Conservation (phyloP, 805 yeast genomes). For the Cephaloascus albidus region DNA sequence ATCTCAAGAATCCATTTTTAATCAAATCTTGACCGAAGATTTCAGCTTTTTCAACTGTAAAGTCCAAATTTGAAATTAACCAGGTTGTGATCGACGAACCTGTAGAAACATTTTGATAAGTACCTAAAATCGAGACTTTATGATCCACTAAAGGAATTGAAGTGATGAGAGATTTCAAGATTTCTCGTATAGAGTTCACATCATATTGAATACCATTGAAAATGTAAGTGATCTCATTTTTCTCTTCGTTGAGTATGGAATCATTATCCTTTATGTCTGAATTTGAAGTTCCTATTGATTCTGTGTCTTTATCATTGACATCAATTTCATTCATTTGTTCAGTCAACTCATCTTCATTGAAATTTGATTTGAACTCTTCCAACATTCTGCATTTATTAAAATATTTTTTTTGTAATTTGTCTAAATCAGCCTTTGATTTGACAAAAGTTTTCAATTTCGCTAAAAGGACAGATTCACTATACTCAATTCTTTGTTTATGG, state of each 20-base stretch:
- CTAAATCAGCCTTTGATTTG: constrained; percentile 35
- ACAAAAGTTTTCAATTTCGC: constrained; percentile 45
- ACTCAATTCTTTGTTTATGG: constrained; percentile 57
- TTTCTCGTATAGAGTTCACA: constrained; percentile 27
- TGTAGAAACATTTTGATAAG: constrained; percentile 50
- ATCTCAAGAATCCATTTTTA: constrained; percentile 47
- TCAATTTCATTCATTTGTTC: constrained; percentile 17
- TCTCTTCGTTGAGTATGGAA: constrained; percentile 12
- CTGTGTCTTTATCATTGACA: constrained; percentile 3
- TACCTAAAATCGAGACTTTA: constrained; percentile 62
- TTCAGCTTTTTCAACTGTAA: constrained; percentile 54
- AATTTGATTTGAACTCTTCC: constrained; percentile 51
- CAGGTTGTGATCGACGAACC: constrained; percentile 57
- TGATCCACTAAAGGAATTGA: constrained; percentile 45
- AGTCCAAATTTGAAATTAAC: constrained; percentile 39
- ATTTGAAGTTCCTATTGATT: constrained; percentile 4
- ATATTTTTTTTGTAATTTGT: constrained; percentile 54
- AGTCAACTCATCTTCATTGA: constrained; percentile 31
- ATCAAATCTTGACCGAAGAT: constrained; percentile 65
- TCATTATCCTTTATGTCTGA: constrained; percentile 8
- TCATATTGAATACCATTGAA: constrained; percentile 25
- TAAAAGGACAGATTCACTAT: constrained; percentile 44
- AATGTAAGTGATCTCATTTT: constrained; percentile 11
- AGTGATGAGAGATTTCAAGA: constrained; percentile 30
- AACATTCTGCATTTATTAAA: constrained; percentile 69